Base-by-base conservation (phyloP, 176 grass and related monocot genomes). In the Musa acuminata region DNA sequence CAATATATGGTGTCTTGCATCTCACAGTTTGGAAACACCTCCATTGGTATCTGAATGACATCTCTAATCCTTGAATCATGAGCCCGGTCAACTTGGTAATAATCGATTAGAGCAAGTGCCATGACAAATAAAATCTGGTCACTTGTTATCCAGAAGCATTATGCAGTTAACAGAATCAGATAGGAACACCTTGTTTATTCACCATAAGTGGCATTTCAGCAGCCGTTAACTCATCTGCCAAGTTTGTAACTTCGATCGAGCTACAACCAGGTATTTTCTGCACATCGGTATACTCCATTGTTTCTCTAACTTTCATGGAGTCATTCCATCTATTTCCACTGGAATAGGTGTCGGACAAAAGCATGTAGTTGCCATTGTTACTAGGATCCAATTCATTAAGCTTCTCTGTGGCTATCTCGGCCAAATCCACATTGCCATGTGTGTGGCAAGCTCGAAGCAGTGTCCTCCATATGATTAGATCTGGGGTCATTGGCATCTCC, bases 401-500 rank as follows among this genome's bases (percentile, higher is more conserved):
- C 65, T 82, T 85, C 76, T 75, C 72, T 23, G 71, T 80, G 49
- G 53, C 74, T 13, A 84, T 81, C 82, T 89, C 70, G 1, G 82
- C 84, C 58, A 83, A 51, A 54, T 11, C 57, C 7, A 89, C 67
- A 77, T 92, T 51, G 19, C 72, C 54, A 53, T 89, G 74, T 7
- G 21, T 80, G 25, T 76, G 80, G 77, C 87, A 85, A 3, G 79
- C 76, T 72, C 79, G 77, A 12, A 87, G 74, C 62, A 87, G 12
- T 80, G 83, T 93, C 69, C 81, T 89, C 80, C 83, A 85, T 75
- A 87, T 64, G 53, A 90, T 49, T 24, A 82, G 80, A 48, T 83
- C 78, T 71, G 80, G 84, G 13, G 20, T 48, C 3, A 87, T 22
- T 0, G 77, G 84, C 80, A 87, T 84, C 52, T 87, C 72, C 23